Percentiles rank a stretch among this genome's conserved stretches.
These are phyloP conservation scores for Cocos nucifera DNA, from an alignment of 176 grass and related monocot genomes.

Conservation along the genomic window DNA sequence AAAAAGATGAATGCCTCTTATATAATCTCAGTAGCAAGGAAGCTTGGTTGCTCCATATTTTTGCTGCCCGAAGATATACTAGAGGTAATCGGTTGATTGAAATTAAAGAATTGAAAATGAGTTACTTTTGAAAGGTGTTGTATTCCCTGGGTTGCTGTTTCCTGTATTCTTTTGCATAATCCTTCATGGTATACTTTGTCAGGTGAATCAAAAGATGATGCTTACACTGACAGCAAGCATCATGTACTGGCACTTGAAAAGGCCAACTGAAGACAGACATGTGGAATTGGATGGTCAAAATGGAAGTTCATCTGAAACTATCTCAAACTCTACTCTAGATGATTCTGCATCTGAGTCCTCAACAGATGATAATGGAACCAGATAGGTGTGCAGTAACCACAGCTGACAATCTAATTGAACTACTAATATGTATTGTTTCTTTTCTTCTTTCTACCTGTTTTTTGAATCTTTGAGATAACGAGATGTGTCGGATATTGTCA, in stretches of 20 bases:
- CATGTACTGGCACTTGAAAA: conserved; percentile 96
- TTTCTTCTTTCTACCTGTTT: too few species aligned
- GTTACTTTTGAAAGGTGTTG: too few species aligned
- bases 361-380: conserved; percentile 49
- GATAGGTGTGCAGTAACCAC: conserved; percentile 17
- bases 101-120: not conserved
- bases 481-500: too few species aligned
- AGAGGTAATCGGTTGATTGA: conserved; percentile 39
- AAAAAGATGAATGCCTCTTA: conserved; percentile 98
- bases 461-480: too few species aligned
- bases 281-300: conserved; percentile 49
- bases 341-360: conserved; percentile 91
- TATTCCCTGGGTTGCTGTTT: too few species aligned
- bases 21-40: conserved; percentile 89
- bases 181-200: not conserved
- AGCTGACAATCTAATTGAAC: too few species aligned
- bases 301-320: conserved; percentile 55
- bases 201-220: conserved; percentile 99
- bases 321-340: conserved; percentile 63
- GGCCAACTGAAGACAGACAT: conserved; percentile 34
- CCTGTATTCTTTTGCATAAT: too few species aligned
- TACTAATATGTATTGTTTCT: too few species aligned
- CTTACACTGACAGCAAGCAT: conserved; percentile 88
- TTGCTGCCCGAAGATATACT: conserved; percentile 91
- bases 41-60: conserved; percentile 97